Base-by-base conservation (phyloP, 441 rosid genomes). In the Mallotus repandus region DNA sequence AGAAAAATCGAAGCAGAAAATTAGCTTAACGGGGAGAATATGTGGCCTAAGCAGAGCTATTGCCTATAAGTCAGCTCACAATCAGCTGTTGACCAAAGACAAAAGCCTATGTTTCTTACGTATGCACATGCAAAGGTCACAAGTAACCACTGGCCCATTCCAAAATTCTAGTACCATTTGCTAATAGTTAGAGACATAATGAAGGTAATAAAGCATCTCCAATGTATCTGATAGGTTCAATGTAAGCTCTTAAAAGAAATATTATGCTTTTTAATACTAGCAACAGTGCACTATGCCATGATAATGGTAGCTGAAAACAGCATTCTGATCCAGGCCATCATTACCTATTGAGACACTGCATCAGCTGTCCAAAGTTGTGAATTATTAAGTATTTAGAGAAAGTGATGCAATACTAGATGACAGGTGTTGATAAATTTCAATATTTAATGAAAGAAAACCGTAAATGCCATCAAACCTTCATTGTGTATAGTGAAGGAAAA, bases 401-500 rank as follows among this genome's bases (percentile, higher is more conserved):
- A 21, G 22, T 10, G 18, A 54, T 16, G 12, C 16, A 11, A 11
- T 50, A 5, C 14, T 29, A 50, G 4, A 21, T 25, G 32, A 66
- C 1, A 32, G 50, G 32, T 18, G 18, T 7, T 49, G 21, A 49
- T 32, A 61, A 32, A 15, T 22, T 5, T 50, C 54, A 11, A 50
- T 4, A 18, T 1, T 9, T 16, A 54, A 54, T 14, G 53, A 11
- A 69, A 55, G 1, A 13, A 35, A n/a, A 38, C 32, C 22, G 19
- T n/a, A 64, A 74, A 68, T 76, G 79, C 77, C 22, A 56, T 52
- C 74, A 77, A 72, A 95, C 99, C 98, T 86, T 93, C 99, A 96
- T 91, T 68, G 99, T 91, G 74, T 89, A 67, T 46, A 88, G 70
- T 64, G 97, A 86, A 63, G 87, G 55, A 79, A 90, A 96, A 84